Percentiles rank a stretch among this genome's conserved stretches.
These are phyloP conservation scores for Salicornia ramosissima DNA, from an alignment of 148 eudicot species.

Conservation along the genomic window DNA sequence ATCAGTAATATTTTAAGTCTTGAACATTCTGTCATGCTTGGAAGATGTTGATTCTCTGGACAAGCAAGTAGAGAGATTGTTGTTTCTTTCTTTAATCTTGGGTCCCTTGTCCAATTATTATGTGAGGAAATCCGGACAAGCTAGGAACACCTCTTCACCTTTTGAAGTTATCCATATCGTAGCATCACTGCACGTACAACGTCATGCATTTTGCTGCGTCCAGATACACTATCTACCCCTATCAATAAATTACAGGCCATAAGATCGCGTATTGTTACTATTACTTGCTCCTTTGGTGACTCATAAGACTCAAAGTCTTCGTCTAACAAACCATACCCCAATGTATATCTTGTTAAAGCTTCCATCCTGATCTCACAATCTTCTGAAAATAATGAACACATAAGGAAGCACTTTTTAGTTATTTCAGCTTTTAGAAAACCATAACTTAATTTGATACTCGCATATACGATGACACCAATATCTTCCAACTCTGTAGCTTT, in stretches of 20 bases:
- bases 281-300: not conserved
- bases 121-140: not conserved
- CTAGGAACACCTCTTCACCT: not conserved
- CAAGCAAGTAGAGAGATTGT: slow-evolving; percentile 8
- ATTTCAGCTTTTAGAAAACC: too few relatives aligned
- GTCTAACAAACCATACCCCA: slow-evolving; percentile 3
- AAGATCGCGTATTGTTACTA: not conserved
- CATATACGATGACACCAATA: too few relatives aligned
- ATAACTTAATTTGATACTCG: too few relatives aligned
- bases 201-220: not conserved
- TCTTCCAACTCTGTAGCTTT: too few relatives aligned
- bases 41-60: not conserved
- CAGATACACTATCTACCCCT: not conserved
- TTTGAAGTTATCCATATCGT: not conserved
- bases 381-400: too few relatives aligned
- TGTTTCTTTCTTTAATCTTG: not conserved
- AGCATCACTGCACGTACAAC: slow-evolving; percentile 9
- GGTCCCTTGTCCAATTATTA: slow-evolving; percentile 1
- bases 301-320: not conserved
- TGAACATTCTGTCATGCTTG: not conserved
- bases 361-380: too few relatives aligned
- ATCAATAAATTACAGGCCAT: not conserved
- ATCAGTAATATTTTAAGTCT: not conserved
- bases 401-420: too few relatives aligned
- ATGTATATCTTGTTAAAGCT: not conserved